These are phyloP conservation scores for Aspergillus sp. DNA, from an alignment of 2,329 filamentous ascomycete genomes.

Conservation along the genomic window DNA sequence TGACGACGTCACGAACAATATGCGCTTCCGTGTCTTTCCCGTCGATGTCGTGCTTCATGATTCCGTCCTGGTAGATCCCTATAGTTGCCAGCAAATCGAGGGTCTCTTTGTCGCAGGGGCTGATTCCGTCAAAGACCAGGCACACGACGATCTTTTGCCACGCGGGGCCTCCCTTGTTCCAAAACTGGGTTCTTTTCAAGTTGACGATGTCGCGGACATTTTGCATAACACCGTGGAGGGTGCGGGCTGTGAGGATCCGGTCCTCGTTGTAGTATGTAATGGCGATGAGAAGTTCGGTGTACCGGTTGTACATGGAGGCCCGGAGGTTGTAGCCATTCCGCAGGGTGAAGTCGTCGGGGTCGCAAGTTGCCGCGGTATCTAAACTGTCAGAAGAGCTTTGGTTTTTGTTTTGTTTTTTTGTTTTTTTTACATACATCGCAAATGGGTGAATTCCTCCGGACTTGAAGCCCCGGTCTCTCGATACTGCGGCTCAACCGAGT, in stretches of 20 bases:
- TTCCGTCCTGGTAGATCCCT: conserved; percentile 95
- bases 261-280: conserved; percentile 99
- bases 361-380: conserved; percentile 98
- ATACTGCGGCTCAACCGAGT: conserved; percentile 92
- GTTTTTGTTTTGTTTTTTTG: neutral
- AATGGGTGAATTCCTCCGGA: conserved; percentile 88
- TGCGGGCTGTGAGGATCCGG: conserved; percentile 87
- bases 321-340: conserved; percentile 99
- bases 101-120: conserved; percentile 93
- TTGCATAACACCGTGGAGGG: conserved; percentile 96
- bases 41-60: conserved; percentile 98
- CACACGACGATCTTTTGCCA: conserved; percentile 99
- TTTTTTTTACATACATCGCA: conserved; percentile 68
- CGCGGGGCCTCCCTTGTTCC: conserved; percentile 97
- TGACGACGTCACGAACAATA: conserved; percentile 53
- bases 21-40: conserved; percentile 95
- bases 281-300: conserved; percentile 94
- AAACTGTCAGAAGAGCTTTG: neutral
- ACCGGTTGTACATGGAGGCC: conserved; percentile 96
- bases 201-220: conserved; percentile 99
- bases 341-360: conserved; percentile 96
- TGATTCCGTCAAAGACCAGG: conserved; percentile 95
- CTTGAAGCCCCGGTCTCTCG: conserved; percentile 71
- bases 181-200: conserved; percentile 97
- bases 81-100: conserved; percentile 90